These are phyloP conservation scores for Sporopachydermia quercuum DNA, from an alignment of 805 yeast genomes.

Conservation along the genomic window DNA sequence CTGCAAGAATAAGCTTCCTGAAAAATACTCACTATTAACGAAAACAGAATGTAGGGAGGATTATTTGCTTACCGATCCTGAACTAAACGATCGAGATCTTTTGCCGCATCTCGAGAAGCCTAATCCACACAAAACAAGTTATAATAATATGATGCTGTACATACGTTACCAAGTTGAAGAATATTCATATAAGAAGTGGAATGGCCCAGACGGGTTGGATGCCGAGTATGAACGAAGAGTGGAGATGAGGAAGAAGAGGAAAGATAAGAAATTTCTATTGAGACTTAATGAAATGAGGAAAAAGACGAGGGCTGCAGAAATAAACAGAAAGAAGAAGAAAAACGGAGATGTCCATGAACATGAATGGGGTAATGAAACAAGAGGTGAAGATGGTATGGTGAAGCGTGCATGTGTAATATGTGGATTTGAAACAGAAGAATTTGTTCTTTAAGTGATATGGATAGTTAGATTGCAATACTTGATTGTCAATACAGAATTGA, in stretches of 20 bases:
- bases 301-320: slow-evolving; percentile 84
- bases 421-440: slow-evolving; percentile 74
- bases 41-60: slow-evolving; percentile 93
- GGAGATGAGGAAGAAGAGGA: slow-evolving; percentile 48
- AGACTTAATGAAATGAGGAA: slow-evolving; percentile 78
- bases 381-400: slow-evolving; percentile 28
- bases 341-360: slow-evolving; percentile 55
- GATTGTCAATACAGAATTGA: too few species aligned
- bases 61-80: slow-evolving; percentile 87
- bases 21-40: slow-evolving; percentile 79
- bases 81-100: slow-evolving; percentile 52
- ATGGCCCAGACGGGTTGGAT: slow-evolving; percentile 75
- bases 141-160: slow-evolving; percentile 84
- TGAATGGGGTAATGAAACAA: slow-evolving; percentile 38
- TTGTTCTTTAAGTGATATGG: slow-evolving; percentile 39
- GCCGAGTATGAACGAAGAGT: slow-evolving; percentile 86
- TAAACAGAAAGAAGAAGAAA: slow-evolving; percentile 53
- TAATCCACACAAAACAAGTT: slow-evolving; percentile 84
- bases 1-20: slow-evolving; percentile 63
- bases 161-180: slow-evolving; percentile 87
- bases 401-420: slow-evolving; percentile 61
- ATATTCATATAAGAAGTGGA: slow-evolving; percentile 90
- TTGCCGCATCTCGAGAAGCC: slow-evolving; percentile 76
- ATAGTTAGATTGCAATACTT: too few species aligned
- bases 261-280: slow-evolving; percentile 67